phyloP scores from a whole-genome alignment of 1,284 basidiomycete genomes.

The Naganishia albida region DNA sequence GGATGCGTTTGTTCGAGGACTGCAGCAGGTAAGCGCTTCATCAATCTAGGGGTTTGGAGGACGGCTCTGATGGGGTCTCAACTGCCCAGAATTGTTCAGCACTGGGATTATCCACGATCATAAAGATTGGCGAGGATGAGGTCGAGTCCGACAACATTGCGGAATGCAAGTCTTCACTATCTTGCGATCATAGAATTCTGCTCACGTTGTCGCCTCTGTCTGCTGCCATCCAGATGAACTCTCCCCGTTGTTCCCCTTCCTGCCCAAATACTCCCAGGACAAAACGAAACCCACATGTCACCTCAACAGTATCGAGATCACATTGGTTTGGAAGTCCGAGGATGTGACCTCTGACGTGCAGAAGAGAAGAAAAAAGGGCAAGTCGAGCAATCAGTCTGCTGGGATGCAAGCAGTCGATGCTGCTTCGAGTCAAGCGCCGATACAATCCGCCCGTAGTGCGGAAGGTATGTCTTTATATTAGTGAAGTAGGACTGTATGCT shows the following conservation, averaged over 20 bases:
- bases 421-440: neutral
- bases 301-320: constrained; percentile 10
- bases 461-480: neutral
- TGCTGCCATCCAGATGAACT: neutral
- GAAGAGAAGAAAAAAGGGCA: neutral
- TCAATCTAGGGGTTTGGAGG: neutral
- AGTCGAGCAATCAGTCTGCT: neutral
- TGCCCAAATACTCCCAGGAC: constrained; percentile 12
- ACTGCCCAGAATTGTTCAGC: neutral
- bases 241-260: constrained; percentile 7
- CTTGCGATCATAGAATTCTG: too few relatives aligned
- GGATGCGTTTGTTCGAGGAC: neutral
- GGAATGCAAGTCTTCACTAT: constrained; percentile 1
- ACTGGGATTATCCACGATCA: constrained; percentile 4
- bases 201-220: neutral
- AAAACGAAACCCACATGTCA: constrained; percentile 17
- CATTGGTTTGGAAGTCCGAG: constrained; percentile 3
- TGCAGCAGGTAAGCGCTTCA: neutral
- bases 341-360: neutral
- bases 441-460: neutral
- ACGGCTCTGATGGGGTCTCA: neutral
- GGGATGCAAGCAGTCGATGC: neutral
- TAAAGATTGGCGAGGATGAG: neutral
- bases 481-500: neutral
- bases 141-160: neutral